Conservation (phyloP, 2,329 filamentous ascomycete genomes). For the Neoarthrinium moseri region DNA sequence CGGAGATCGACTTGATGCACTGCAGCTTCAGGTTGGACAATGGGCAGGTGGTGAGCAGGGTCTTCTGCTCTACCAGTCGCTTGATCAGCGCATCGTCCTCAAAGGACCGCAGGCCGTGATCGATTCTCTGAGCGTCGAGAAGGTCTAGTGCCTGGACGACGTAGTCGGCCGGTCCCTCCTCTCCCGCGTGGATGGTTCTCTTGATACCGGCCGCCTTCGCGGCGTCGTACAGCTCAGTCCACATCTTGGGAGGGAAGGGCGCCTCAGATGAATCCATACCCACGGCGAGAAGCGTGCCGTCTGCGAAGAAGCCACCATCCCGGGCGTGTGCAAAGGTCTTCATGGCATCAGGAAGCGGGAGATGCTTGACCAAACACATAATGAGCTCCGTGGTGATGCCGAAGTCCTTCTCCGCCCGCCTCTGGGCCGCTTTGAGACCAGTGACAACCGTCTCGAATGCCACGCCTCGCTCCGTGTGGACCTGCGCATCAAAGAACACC, state of each 20-base stretch:
- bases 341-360: conserved; percentile 59
- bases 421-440: conserved; percentile 61
- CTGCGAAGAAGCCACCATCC: conserved; percentile 41
- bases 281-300: conserved; percentile 59
- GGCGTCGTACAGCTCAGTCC: conserved; percentile 58
- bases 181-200: conserved; percentile 73
- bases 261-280: conserved; percentile 67
- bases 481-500: conserved; percentile 80
- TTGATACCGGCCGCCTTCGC: conserved; percentile 52
- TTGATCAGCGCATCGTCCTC: conserved; percentile 59
- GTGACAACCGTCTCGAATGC: conserved; percentile 60
- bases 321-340: conserved; percentile 41
- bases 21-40: conserved; percentile 67
- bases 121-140: conserved; percentile 65
- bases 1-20: conserved; percentile 50
- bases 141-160: conserved; percentile 62
- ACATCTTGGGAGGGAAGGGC: conserved; percentile 56
- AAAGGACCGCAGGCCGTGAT: conserved; percentile 69
- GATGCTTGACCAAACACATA: conserved; percentile 70
- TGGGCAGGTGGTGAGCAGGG: conserved; percentile 70
- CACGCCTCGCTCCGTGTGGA: conserved; percentile 64
- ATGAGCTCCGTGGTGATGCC: conserved; percentile 66
- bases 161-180: conserved; percentile 69
- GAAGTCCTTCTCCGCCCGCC: conserved; percentile 60
- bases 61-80: conserved; percentile 54